Percentiles rank a stretch among this genome's conserved stretches.
Evolutionary conservation across 352 stramenopile genomes (phyloP).

Genomic region (Globisporangium acanthophoron): DNA sequence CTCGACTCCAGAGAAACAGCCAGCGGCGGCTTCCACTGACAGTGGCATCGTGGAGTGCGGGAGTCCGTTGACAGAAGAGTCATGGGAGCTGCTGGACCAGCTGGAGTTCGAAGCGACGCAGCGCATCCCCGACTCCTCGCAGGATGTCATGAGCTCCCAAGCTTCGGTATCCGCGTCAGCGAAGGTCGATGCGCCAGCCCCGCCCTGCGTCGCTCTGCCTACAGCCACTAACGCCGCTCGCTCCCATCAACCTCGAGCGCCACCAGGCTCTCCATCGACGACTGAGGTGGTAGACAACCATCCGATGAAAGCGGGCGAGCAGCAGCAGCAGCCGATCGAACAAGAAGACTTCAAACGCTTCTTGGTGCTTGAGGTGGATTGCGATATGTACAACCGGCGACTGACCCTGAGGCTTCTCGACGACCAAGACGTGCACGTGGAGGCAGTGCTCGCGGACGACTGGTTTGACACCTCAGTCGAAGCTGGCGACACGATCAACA

Average conservation of each 20-base stretch:
- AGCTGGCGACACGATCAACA: constrained; percentile 74
- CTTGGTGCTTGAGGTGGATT: constrained; percentile 61
- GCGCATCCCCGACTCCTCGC: constrained; percentile 18
- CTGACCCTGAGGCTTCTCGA: constrained; percentile 58
- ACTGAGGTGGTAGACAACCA: constrained; percentile 3
- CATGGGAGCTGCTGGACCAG: constrained; percentile 70
- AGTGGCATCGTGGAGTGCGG: constrained; percentile 31
- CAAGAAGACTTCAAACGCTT: constrained; percentile 47
- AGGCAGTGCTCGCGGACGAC: constrained; percentile 54
- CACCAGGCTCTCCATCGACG: not conserved
- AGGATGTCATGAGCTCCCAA: constrained; percentile 7
- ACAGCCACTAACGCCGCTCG: constrained; percentile 7
- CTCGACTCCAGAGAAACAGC: not conserved
- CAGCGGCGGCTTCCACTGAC: constrained; percentile 3
- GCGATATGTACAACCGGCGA: constrained; percentile 41
- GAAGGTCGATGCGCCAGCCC: constrained; percentile 22
- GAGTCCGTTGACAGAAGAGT: constrained; percentile 70
- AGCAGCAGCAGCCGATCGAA: not conserved
- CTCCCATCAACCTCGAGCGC: constrained; percentile 8
- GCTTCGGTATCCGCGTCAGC: not conserved
- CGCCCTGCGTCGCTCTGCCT: constrained; percentile 18
- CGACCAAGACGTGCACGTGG: constrained; percentile 52
- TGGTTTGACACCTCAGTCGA: constrained; percentile 76
- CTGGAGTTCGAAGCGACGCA: constrained; percentile 56
- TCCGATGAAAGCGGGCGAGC: not conserved